Evolutionary conservation across 257 asterid species (phyloP).

Genomic region (Osmanthus fragrans): DNA sequence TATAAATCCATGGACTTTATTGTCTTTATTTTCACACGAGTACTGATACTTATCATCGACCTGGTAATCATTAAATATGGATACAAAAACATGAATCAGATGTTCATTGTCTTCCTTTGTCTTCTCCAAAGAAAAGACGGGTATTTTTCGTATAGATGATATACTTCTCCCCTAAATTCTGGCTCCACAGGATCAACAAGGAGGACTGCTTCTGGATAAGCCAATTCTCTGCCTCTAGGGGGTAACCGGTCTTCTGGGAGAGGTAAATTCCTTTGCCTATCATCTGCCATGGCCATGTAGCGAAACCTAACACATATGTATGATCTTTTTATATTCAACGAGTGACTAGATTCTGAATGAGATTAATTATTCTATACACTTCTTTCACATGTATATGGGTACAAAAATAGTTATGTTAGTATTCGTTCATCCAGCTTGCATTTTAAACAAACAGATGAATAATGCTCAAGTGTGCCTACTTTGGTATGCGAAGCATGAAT

Average conservation of each 20-base stretch:
- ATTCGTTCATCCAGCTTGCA: neutral
- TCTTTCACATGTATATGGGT: neutral
- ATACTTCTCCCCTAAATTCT: slow-evolving; percentile 80
- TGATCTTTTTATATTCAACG: neutral
- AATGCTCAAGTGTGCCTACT: slow-evolving; percentile 24
- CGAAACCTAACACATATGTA: slow-evolving; percentile 46
- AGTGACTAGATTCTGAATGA: neutral
- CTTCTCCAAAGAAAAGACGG: neutral
- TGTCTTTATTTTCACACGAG: slow-evolving; percentile 78
- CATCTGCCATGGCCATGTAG: slow-evolving; percentile 83
- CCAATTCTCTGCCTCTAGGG: slow-evolving; percentile 71
- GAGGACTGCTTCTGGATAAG: slow-evolving; percentile 84
- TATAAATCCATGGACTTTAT: slow-evolving; percentile 77
- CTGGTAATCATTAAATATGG: slow-evolving; percentile 28
- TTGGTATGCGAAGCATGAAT: slow-evolving; percentile 52
- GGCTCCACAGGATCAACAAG: slow-evolving; percentile 86
- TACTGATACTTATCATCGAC: slow-evolving; percentile 89
- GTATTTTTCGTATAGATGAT: neutral
- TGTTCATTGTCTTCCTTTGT: neutral
- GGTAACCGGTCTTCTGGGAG: slow-evolving; percentile 81
- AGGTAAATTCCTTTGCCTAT: slow-evolving; percentile 72
- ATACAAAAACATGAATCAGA: neutral
- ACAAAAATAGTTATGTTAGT: neutral
- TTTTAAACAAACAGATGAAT: neutral
- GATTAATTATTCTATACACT: no score